Base-by-base conservation (phyloP, 129 eudicot genomes). In the Flaveria trinervia region DNA sequence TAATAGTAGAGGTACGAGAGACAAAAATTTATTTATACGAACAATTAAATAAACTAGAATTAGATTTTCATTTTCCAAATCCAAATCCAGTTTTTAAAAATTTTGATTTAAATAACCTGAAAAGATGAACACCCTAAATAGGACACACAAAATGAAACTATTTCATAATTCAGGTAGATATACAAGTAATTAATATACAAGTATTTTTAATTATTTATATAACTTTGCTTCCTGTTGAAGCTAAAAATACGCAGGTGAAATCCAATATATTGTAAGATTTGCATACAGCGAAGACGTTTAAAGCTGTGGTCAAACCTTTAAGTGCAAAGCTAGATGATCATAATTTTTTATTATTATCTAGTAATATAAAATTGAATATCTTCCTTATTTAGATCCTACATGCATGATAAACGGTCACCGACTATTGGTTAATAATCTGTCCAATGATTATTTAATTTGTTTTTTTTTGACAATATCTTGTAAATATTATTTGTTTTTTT, bases 301-400 rank as follows among this genome's bases (percentile, higher is more conserved):
- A 65, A 61, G 30, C 57, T 60, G 54, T 1, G 46, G 79, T 85
- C 84, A 75, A 82, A 82, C 82, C 64, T 85, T 85, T 79, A 22
- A 56, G 20, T 64, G 18, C 84, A 71, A 85, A 69, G 70, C 81
- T 52, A 68, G 77, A 65, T 54, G 81, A 79, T 77, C n/a, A 13
- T 18, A 14, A 7, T 16, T 4, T 18, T 13, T n/a, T 52, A 52
- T 36, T 13, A 9, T 23, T 22, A 23, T 66, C 76, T 41, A 76
- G 8, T 25, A 36, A 46, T 20, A 57, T 3, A 61, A 36, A 74
- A 10, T 17, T 61, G 9, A 17, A 22, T 16, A 61, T 25, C 9
- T 61, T 28, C n/a, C 1, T 23, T 61, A 61, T 25, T 26, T 61
- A 13, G 13, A 61, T 26, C 41, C 7, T 25, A 10, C 30, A 61